phyloP scores from a whole-genome alignment of 2,329 filamentous ascomycete species.

The Penicillium expansum region DNA sequence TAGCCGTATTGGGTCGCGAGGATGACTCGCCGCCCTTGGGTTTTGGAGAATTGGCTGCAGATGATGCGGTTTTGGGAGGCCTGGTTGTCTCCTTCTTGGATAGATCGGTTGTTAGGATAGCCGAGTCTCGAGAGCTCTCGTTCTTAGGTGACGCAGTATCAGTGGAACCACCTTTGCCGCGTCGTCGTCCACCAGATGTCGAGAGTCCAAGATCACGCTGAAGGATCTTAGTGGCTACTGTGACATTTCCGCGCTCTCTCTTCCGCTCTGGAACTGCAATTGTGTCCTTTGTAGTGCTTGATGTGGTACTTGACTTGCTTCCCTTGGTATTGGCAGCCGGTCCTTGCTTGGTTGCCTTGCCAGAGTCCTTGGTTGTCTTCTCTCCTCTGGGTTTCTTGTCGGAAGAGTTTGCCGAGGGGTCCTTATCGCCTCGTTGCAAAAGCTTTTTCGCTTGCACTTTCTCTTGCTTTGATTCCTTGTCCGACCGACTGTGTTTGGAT shows the following conservation, averaged over 20 bases:
- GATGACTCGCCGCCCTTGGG: conserved; percentile 26
- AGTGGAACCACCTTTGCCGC: conserved; percentile 32
- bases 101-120: conserved; percentile 3
- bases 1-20: conserved; percentile 17
- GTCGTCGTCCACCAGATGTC: conserved; percentile 44
- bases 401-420: conserved; percentile 23
- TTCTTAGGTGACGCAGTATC: conserved; percentile 25
- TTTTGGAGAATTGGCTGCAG: conserved; percentile 15
- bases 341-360: conserved; percentile 52
- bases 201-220: conserved; percentile 61
- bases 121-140: conserved; percentile 21
- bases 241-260: conserved; percentile 53
- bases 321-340: conserved; percentile 33
- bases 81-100: conserved; percentile 26
- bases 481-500: conserved; percentile 42
- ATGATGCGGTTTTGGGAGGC: conserved; percentile 16
- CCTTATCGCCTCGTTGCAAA: conserved; percentile 40
- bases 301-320: conserved; percentile 34
- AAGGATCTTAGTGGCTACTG: conserved; percentile 57
- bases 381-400: conserved; percentile 48
- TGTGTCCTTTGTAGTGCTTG: conserved; percentile 28
- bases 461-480: conserved; percentile 42
- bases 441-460: conserved; percentile 45
- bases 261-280: conserved; percentile 46
- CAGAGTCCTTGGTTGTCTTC: conserved; percentile 61